These are phyloP conservation scores for Agrocybe chaxingu DNA, from an alignment of 768 basidiomycete species.

Conservation along the genomic window DNA sequence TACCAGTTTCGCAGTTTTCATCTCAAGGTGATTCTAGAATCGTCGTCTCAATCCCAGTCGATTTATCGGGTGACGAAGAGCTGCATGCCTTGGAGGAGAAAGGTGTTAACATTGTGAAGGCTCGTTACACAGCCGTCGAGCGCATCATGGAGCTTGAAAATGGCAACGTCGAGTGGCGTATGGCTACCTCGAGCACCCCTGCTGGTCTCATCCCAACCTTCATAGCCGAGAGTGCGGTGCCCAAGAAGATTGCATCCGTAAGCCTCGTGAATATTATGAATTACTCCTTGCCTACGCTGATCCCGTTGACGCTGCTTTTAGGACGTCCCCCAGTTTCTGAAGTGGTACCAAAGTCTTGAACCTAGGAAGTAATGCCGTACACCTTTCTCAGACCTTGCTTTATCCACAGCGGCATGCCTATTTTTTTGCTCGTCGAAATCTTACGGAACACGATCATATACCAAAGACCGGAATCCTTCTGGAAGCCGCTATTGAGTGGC, in stretches of 20 bases:
- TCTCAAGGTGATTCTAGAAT: conserved; percentile 22
- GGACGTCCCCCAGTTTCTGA: conserved; percentile 74
- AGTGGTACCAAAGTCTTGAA: conserved; percentile 48
- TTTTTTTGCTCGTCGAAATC: too few species aligned
- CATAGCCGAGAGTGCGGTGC: conserved; percentile 57
- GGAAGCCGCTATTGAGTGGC: too few species aligned
- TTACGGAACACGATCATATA: too few species aligned
- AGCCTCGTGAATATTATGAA: conserved; percentile 7
- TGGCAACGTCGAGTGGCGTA: conserved; percentile 72
- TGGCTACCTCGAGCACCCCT: conserved; percentile 74
- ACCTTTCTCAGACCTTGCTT: background rate
- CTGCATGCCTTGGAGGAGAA: conserved; percentile 60
- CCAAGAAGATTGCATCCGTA: conserved; percentile 62
- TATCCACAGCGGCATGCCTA: background rate
- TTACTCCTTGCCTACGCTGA: background rate
- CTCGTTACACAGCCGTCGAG: conserved; percentile 71
- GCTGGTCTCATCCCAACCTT: conserved; percentile 69
- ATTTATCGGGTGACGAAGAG: conserved; percentile 56
- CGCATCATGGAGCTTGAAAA: conserved; percentile 56
- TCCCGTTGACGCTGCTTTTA: conserved; percentile 19
- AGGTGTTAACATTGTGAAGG: conserved; percentile 35
- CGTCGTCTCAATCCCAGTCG: conserved; percentile 66
- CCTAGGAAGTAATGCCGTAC: background rate
- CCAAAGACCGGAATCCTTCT: too few species aligned
- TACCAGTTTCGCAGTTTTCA: background rate